A percentile compares a stretch with the other conserved stretches of the same genome.
Conservation (phyloP, 2,329 filamentous ascomycete species). For the Exophiala lecanii-corni region DNA sequence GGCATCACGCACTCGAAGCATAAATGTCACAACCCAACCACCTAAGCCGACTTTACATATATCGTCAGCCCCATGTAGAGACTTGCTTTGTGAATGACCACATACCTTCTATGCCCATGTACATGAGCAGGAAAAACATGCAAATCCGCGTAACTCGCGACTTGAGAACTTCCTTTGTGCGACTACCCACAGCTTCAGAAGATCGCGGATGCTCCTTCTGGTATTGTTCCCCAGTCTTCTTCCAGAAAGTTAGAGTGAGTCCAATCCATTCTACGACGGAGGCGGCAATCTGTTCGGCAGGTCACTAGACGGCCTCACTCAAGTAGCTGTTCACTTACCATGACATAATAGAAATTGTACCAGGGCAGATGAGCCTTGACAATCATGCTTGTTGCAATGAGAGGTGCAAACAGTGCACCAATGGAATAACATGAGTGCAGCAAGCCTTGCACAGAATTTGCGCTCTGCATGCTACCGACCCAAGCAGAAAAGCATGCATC, state of each 20-base stretch:
- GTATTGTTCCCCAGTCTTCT: conserved; percentile 54
- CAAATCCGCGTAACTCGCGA: conserved; percentile 63
- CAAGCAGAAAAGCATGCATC: conserved; percentile 58
- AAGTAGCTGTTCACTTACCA: conserved; percentile 37
- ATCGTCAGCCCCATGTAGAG: not conserved
- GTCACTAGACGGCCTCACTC: conserved; percentile 22
- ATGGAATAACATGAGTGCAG: conserved; percentile 69
- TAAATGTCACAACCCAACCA: conserved; percentile 73
- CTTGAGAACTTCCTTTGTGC: conserved; percentile 31
- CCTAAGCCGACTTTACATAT: conserved; percentile 40
- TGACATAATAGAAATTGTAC: conserved; percentile 69
- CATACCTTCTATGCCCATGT: conserved; percentile 68
- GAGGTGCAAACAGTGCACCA: conserved; percentile 62
- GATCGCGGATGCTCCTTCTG: conserved; percentile 43
- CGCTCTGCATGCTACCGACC: conserved; percentile 67
- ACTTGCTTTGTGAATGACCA: not conserved
- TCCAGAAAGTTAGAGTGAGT: conserved; percentile 58
- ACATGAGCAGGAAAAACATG: conserved; percentile 65
- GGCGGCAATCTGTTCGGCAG: conserved; percentile 42
- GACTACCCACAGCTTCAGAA: conserved; percentile 31
- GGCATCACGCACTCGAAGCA: conserved; percentile 71
- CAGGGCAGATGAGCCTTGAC: conserved; percentile 57
- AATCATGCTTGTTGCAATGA: conserved; percentile 68
- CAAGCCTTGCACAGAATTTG: conserved; percentile 69
- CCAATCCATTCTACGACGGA: conserved; percentile 53